phyloP scores from a whole-genome alignment of 2,329 filamentous ascomycete species.

The Epichloe glyceriae region DNA sequence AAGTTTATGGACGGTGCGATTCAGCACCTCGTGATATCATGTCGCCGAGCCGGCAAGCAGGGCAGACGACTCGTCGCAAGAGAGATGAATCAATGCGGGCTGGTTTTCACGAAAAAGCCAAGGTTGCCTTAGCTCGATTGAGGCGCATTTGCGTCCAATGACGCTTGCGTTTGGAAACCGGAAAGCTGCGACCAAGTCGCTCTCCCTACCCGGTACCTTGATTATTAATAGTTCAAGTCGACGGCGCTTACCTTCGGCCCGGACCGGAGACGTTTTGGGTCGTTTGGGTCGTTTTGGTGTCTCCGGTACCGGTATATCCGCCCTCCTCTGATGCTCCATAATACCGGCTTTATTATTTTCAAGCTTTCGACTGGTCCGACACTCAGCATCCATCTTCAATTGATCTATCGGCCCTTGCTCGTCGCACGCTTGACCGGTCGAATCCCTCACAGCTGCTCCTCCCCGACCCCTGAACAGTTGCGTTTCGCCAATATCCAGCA shows the following conservation, averaged over 20 bases:
- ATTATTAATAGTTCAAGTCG: not conserved
- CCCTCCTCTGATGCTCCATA: too few species aligned
- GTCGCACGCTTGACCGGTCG: not conserved
- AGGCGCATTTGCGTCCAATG: not conserved
- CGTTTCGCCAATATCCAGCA: slow-evolving; percentile 5
- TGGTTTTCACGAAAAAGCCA: not conserved
- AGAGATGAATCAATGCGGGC: not conserved
- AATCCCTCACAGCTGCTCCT: not conserved
- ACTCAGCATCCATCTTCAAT: not conserved
- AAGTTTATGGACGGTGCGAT: slow-evolving; percentile 8
- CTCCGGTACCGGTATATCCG: slow-evolving; percentile 7
- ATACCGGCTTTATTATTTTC: not conserved
- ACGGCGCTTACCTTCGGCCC: slow-evolving; percentile 5
- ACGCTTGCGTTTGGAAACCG: not conserved
- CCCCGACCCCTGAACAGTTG: not conserved
- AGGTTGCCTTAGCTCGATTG: not conserved
- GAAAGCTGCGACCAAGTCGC: not conserved
- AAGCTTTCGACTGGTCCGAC: not conserved
- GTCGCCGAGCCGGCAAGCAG: slow-evolving; percentile 7
- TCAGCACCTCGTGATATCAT: slow-evolving; percentile 14
- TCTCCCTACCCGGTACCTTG: not conserved
- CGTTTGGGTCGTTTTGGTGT: too few species aligned
- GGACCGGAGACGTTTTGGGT: too few species aligned
- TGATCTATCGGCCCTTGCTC: not conserved
- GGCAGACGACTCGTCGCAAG: not conserved